Percentiles rank a stretch among this genome's conserved stretches.
phyloP scores from a whole-genome alignment of 169 alveolate species.

The Eimeria tenella region DNA sequence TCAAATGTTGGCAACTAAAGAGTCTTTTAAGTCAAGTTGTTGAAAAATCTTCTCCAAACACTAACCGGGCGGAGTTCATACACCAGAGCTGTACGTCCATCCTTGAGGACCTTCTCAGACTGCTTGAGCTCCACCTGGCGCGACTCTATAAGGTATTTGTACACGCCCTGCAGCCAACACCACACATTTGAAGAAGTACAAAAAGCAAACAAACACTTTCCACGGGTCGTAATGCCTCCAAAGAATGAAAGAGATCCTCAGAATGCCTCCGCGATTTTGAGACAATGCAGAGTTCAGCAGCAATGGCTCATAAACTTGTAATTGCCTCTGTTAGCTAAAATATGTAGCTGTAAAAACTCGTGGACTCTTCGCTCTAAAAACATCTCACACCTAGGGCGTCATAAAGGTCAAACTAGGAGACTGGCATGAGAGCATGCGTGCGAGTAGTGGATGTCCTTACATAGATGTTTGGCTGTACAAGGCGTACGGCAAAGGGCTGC shows the following conservation, averaged over 20 bases:
- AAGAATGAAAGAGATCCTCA: background rate
- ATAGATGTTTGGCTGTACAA: conserved; percentile 49
- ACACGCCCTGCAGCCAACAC: conserved; percentile 43
- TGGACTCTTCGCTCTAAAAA: too few relatives aligned
- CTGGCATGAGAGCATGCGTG: too few relatives aligned
- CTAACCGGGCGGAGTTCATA: conserved; percentile 67
- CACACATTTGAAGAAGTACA: background rate
- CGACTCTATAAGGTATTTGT: conserved; percentile 41
- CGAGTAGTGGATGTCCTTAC: background rate
- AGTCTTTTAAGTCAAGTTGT: background rate
- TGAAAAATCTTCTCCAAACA: conserved; percentile 47
- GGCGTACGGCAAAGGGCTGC: conserved; percentile 54
- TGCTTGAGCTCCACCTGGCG: conserved; percentile 59
- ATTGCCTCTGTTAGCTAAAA: too few relatives aligned
- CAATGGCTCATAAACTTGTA: too few relatives aligned
- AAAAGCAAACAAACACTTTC: background rate
- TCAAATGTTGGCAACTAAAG: too few relatives aligned
- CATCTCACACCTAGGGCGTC: too few relatives aligned
- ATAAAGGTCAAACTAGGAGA: too few relatives aligned
- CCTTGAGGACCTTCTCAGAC: conserved; percentile 2
- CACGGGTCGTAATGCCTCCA: background rate
- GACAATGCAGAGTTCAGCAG: too few relatives aligned
- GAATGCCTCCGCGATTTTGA: too few relatives aligned
- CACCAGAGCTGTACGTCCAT: conserved; percentile 51
- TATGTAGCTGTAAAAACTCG: too few relatives aligned